Percentiles rank a stretch among this genome's conserved stretches.
phyloP scores from a whole-genome alignment of 352 stramenopile species.

The Pythium sp. region DNA sequence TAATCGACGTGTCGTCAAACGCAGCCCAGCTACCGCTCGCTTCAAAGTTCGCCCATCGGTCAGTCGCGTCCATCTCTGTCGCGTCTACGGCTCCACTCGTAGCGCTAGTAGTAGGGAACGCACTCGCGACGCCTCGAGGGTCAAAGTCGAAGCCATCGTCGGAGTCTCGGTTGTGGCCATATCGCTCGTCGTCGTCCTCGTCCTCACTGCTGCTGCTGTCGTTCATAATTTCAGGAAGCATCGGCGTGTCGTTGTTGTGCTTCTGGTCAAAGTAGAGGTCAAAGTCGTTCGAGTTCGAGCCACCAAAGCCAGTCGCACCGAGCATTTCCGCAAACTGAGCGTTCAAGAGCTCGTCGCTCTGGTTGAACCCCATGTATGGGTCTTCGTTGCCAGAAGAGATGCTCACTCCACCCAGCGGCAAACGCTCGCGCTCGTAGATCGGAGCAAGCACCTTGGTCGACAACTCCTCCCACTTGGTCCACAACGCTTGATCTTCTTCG shows the following conservation, averaged over 20 bases:
- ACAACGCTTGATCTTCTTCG: slow-evolving; percentile 68
- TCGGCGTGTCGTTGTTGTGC: slow-evolving; percentile 62
- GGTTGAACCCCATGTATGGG: slow-evolving; percentile 73
- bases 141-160: slow-evolving; percentile 38
- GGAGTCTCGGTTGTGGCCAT: slow-evolving; percentile 14
- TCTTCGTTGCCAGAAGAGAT: slow-evolving; percentile 58
- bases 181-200: slow-evolving; percentile 69
- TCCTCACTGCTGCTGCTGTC: slow-evolving; percentile 88
- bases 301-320: slow-evolving; percentile 62
- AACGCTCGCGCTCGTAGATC: slow-evolving; percentile 76
- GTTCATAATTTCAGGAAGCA: slow-evolving; percentile 84
- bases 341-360: slow-evolving; percentile 73
- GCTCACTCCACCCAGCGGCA: slow-evolving; percentile 67
- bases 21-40: slow-evolving; percentile 58
- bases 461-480: slow-evolving; percentile 80
- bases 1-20: slow-evolving; percentile 44
- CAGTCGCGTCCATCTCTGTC: slow-evolving; percentile 18
- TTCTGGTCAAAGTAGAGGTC: slow-evolving; percentile 72
- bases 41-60: slow-evolving; percentile 69
- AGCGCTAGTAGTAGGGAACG: slow-evolving; percentile 2
- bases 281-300: slow-evolving; percentile 46
- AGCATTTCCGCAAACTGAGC: slow-evolving; percentile 85
- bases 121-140: slow-evolving; percentile 11
- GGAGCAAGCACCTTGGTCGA: slow-evolving; percentile 60
- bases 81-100: not conserved